phyloP scores from a whole-genome alignment of 1,139 yeast species.

The Pneumocystis oryctolagi region DNA sequence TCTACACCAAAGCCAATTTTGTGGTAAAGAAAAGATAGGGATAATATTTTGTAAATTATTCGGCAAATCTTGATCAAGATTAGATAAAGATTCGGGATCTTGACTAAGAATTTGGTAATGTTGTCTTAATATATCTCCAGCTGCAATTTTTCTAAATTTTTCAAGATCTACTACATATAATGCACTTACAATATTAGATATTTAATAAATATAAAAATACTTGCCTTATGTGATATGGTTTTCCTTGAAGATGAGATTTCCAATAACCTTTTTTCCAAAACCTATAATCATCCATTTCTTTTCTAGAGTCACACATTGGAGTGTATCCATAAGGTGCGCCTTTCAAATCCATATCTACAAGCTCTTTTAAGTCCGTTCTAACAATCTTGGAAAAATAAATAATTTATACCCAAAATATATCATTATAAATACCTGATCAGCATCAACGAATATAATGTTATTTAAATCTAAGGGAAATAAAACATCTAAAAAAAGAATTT shows the following conservation, averaged over 20 bases:
- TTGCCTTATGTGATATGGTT: constrained; percentile 46
- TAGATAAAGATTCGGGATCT: constrained; percentile 64
- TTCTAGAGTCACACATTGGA: constrained; percentile 74
- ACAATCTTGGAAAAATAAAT: constrained; percentile 28
- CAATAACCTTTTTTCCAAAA: constrained; percentile 95
- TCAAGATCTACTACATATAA: constrained; percentile 65
- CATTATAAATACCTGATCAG: constrained; percentile 38
- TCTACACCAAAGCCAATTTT: constrained; percentile 87
- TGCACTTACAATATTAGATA: constrained; percentile 35
- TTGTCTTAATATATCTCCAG: constrained; percentile 69
- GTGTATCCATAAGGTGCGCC: constrained; percentile 77
- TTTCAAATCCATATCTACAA: constrained; percentile 47
- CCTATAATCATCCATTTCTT: constrained; percentile 69
- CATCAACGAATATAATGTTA: constrained; percentile 70
- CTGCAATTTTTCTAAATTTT: constrained; percentile 45
- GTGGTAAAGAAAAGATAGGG: constrained; percentile 58
- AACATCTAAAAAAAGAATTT: constrained; percentile 72
- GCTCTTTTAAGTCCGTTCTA: constrained; percentile 55
- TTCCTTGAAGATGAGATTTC: constrained; percentile 44
- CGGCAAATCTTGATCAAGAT: constrained; percentile 83
- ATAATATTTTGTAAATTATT: constrained; percentile 48
- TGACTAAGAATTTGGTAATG: constrained; percentile 73
- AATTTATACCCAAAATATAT: not conserved
- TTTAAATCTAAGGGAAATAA: constrained; percentile 66
- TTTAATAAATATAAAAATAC: not conserved